These are phyloP conservation scores for Paecilomyces fulvus DNA, from an alignment of 2,329 filamentous ascomycete genomes.

Conservation along the genomic window DNA sequence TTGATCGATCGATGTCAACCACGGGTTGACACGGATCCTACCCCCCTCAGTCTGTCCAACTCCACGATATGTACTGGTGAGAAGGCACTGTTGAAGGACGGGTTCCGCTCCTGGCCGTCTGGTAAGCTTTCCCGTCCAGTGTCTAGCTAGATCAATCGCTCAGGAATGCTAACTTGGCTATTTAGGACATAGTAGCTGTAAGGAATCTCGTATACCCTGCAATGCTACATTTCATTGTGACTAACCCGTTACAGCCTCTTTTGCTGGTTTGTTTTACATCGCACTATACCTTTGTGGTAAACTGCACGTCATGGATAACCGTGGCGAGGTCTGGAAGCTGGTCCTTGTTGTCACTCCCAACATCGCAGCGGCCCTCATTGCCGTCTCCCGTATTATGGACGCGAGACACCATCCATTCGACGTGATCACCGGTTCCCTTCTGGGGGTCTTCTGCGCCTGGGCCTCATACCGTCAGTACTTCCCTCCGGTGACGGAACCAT, in stretches of 20 bases:
- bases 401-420: slow-evolving; percentile 55
- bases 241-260: slow-evolving; percentile 38
- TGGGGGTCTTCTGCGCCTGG: slow-evolving; percentile 46
- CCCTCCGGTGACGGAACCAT: slow-evolving; percentile 46
- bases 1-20: slow-evolving; percentile 49
- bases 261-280: slow-evolving; percentile 52
- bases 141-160: not conserved
- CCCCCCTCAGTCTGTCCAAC: slow-evolving; percentile 36
- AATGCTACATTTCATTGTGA: slow-evolving; percentile 13
- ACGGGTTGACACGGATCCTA: slow-evolving; percentile 25
- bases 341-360: slow-evolving; percentile 47
- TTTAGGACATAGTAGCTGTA: slow-evolving; percentile 45
- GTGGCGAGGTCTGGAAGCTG: slow-evolving; percentile 53
- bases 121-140: slow-evolving; percentile 24
- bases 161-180: slow-evolving; percentile 6
- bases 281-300: slow-evolving; percentile 53
- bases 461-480: slow-evolving; percentile 52
- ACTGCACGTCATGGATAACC: slow-evolving; percentile 51
- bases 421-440: slow-evolving; percentile 46
- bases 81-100: slow-evolving; percentile 46
- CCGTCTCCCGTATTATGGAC: slow-evolving; percentile 53
- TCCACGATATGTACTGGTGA: slow-evolving; percentile 45
- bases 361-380: slow-evolving; percentile 47
- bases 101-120: slow-evolving; percentile 51
- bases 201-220: slow-evolving; percentile 3